Evolutionary conservation across 352 stramenopile genomes (phyloP).

Genomic region (Phytophthora cryptogea): DNA sequence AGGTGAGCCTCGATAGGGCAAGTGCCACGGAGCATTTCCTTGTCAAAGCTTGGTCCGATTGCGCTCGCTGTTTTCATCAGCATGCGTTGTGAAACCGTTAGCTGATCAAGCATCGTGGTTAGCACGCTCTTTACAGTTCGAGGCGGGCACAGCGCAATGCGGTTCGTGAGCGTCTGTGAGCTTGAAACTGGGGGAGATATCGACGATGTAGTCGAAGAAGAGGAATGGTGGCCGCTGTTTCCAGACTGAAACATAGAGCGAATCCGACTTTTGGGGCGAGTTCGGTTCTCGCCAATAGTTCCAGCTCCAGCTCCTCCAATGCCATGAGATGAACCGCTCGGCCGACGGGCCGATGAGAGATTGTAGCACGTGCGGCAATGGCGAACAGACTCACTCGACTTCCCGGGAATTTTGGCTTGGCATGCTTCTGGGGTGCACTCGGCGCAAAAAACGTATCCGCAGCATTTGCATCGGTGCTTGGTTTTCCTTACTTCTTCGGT

Average conservation of each 20-base stretch:
- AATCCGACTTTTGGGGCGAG: slow-evolving; percentile 50
- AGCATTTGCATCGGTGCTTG: slow-evolving; percentile 83
- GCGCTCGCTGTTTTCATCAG: slow-evolving; percentile 88
- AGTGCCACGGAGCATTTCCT: slow-evolving; percentile 65
- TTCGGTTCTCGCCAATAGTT: slow-evolving; percentile 32
- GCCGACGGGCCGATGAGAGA: slow-evolving; percentile 64
- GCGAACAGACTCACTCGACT: slow-evolving; percentile 59
- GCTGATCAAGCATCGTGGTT: slow-evolving; percentile 81
- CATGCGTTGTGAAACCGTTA: slow-evolving; percentile 85
- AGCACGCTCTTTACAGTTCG: slow-evolving; percentile 85
- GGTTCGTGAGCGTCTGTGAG: slow-evolving; percentile 64
- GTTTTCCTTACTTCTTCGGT: slow-evolving; percentile 26
- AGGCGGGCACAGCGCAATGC: slow-evolving; percentile 68
- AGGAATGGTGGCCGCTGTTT: slow-evolving; percentile 18
- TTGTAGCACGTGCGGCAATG: slow-evolving; percentile 83
- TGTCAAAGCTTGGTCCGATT: slow-evolving; percentile 77
- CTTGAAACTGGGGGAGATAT: slow-evolving; percentile 11
- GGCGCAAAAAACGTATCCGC: slow-evolving; percentile 82
- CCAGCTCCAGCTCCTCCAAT: slow-evolving; percentile 40
- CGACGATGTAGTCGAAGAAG: slow-evolving; percentile 16
- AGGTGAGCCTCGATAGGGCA: slow-evolving; percentile 78
- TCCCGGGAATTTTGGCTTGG: slow-evolving; percentile 66
- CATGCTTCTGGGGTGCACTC: slow-evolving; percentile 81
- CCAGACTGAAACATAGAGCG: slow-evolving; percentile 66
- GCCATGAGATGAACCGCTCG: slow-evolving; percentile 54